phyloP scores from a whole-genome alignment of 202 grass and related monocot genomes.

The Zizania palustris region DNA sequence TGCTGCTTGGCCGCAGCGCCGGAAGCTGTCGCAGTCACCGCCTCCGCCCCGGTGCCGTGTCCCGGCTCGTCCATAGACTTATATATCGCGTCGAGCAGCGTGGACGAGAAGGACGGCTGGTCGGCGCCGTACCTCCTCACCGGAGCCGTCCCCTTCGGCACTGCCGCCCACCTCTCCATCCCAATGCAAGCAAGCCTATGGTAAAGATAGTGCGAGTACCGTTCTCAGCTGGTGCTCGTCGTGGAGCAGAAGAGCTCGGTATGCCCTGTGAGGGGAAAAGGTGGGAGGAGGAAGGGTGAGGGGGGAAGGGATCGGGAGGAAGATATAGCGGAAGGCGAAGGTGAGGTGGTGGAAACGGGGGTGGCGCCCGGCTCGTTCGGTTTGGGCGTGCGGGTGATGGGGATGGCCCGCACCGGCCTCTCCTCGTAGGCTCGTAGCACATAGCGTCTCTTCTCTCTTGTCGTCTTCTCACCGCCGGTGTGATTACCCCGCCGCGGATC shows the following conservation, averaged over 20 bases:
- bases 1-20: conserved; percentile 40
- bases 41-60: neutral
- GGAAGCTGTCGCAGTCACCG: neutral
- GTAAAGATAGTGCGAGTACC: too few relatives aligned
- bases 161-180: conserved; percentile 59
- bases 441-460: neutral
- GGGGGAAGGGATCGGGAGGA: conserved; percentile 30
- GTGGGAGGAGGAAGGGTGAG: conserved; percentile 46
- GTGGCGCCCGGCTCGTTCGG: conserved; percentile 37
- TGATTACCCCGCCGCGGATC: neutral
- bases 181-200: neutral
- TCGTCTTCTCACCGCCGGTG: conserved; percentile 4
- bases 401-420: conserved; percentile 25
- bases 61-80: conserved; percentile 85
- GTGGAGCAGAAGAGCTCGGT: neutral
- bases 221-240: neutral
- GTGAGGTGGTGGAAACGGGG: neutral
- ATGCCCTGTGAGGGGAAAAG: neutral
- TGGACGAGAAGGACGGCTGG: conserved; percentile 93
- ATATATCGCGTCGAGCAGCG: conserved; percentile 91
- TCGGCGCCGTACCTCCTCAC: conserved; percentile 49
- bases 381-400: conserved; percentile 60
- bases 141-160: conserved; percentile 22
- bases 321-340: conserved; percentile 37
- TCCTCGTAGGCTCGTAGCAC: too few relatives aligned